Conservation (phyloP, 2,329 filamentous ascomycete species). For the Arthroderma sp. region DNA sequence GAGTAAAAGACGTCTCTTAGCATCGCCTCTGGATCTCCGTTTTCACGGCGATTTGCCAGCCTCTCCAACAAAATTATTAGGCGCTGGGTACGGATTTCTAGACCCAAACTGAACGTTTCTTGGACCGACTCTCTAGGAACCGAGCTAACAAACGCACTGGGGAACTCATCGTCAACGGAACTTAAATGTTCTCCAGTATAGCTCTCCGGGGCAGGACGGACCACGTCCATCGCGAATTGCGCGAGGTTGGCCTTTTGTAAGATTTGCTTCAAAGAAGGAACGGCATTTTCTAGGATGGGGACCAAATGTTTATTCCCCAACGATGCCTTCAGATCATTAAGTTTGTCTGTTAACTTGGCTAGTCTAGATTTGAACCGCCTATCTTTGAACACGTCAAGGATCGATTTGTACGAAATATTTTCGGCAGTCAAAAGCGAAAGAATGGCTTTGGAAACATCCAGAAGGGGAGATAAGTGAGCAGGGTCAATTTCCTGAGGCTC, state of each 20-base stretch:
- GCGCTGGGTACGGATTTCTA: conserved; percentile 11
- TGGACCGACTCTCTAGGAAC: neutral
- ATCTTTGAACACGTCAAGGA: too few species aligned
- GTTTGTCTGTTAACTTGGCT: too few species aligned
- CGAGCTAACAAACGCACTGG: conserved; percentile 3
- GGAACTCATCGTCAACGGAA: conserved; percentile 4
- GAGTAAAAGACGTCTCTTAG: conserved; percentile 6
- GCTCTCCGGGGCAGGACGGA: conserved; percentile 1
- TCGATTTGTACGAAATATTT: too few species aligned
- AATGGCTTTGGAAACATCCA: too few species aligned
- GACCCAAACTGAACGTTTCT: conserved; percentile 7
- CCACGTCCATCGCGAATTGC: conserved; percentile 9
- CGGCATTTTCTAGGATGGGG: too few species aligned
- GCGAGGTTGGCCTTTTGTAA: conserved; percentile 11
- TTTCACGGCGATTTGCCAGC: neutral
- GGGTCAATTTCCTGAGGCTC: conserved; percentile 3
- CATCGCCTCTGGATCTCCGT: neutral
- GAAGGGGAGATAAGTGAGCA: neutral
- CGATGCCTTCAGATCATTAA: too few species aligned
- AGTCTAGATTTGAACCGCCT: too few species aligned
- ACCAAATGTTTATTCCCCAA: too few species aligned
- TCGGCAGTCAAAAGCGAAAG: too few species aligned
- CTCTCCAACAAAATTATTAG: conserved; percentile 5
- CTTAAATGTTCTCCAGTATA: neutral
- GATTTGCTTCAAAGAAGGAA: too few species aligned